Evolutionary conservation across 116 monocot species (phyloP).

Genomic region (Papilionanthe hybrid): DNA sequence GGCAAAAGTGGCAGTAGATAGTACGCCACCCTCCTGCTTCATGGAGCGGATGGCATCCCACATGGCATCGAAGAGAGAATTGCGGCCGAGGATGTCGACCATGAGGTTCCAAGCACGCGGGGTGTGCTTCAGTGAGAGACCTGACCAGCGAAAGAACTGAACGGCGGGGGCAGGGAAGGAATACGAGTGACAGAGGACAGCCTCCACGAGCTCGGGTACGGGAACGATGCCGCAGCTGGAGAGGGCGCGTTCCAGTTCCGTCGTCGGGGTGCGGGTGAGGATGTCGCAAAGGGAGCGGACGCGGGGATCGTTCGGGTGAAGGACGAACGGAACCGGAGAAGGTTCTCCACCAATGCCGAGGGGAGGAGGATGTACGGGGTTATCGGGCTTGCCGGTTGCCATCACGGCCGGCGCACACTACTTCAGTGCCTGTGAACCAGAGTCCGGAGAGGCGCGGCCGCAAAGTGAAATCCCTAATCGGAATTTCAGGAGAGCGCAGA

Average conservation of each 20-base stretch:
- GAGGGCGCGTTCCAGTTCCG: slow-evolving; percentile 41
- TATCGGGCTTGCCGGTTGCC: neutral
- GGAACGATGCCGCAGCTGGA: slow-evolving; percentile 32
- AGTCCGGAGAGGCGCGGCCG: no score
- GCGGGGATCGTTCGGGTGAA: slow-evolving; percentile 10
- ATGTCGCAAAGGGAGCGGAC: slow-evolving; percentile 42
- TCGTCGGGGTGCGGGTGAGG: slow-evolving; percentile 24
- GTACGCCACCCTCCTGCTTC: slow-evolving; percentile 46
- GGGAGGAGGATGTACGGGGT: slow-evolving; percentile 1
- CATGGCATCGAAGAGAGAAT: slow-evolving; percentile 64
- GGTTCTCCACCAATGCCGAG: neutral
- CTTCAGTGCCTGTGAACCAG: neutral
- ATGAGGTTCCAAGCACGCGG: slow-evolving; percentile 64
- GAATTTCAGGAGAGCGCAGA: no score
- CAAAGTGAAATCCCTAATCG: no score
- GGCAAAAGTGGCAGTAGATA: slow-evolving; percentile 61
- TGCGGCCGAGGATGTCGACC: slow-evolving; percentile 76
- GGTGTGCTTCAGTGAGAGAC: slow-evolving; percentile 35
- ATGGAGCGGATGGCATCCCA: slow-evolving; percentile 90
- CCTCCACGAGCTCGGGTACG: slow-evolving; percentile 40
- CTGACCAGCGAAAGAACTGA: slow-evolving; percentile 79
- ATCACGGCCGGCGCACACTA: neutral
- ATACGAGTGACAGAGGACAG: slow-evolving; percentile 47
- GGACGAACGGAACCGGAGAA: neutral
- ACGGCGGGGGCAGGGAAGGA: slow-evolving; percentile 47